phyloP scores from a whole-genome alignment of 306 rosid species.

The Fagus crenata region DNA sequence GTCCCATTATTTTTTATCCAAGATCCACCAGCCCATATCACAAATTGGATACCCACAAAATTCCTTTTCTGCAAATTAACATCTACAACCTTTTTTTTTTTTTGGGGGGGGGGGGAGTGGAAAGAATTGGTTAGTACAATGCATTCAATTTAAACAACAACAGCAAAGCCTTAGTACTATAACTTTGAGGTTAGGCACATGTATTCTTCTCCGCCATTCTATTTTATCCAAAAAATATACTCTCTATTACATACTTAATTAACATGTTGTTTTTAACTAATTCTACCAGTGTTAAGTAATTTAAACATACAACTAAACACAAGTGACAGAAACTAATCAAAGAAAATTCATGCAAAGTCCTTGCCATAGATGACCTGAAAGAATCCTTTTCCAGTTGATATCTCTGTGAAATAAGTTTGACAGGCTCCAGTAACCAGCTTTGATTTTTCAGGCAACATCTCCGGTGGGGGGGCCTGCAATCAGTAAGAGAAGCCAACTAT shows the following conservation, averaged over 20 bases:
- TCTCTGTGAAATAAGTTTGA: constrained; percentile 36
- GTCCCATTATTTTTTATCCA: constrained; percentile 43
- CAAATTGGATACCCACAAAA: constrained; percentile 36
- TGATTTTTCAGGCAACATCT: constrained; percentile 36
- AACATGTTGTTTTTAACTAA: too few species aligned
- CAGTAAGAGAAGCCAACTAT: constrained; percentile 9
- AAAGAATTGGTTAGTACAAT: constrained; percentile 11
- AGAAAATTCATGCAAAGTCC: constrained; percentile 2
- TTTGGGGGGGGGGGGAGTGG: not conserved
- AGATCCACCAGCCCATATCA: constrained; percentile 36
- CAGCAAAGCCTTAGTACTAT: not conserved
- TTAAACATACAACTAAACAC: not conserved
- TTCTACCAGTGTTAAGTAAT: too few species aligned
- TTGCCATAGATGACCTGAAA: constrained; percentile 33
- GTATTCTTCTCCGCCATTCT: too few species aligned
- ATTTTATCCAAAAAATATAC: too few species aligned
- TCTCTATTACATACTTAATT: too few species aligned
- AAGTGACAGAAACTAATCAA: not conserved
- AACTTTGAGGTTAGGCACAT: too few species aligned
- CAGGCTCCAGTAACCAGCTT: constrained; percentile 40
- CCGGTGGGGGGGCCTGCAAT: constrained; percentile 35
- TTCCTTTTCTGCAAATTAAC: constrained; percentile 36
- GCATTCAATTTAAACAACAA: not conserved
- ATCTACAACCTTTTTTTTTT: constrained; percentile 26
- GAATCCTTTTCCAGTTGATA: constrained; percentile 23